Evolutionary conservation across 1,284 basidiomycete genomes (phyloP).

Genomic region (Moesziomyces globuligerus): DNA sequence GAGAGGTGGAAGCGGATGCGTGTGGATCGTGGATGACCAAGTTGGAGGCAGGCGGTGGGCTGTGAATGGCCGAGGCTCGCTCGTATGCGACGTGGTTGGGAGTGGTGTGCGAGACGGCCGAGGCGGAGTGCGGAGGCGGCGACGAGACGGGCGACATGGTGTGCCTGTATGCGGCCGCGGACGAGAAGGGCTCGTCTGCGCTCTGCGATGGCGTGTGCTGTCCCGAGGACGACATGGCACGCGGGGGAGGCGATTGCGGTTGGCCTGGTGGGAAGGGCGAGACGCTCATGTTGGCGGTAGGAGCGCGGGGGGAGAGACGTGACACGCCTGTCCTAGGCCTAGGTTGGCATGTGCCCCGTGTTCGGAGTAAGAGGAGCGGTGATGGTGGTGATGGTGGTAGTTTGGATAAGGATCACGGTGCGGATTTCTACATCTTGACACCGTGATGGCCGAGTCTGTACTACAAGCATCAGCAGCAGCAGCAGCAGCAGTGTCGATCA

Average conservation of each 20-base stretch:
- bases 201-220: not conserved
- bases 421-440: too few relatives aligned
- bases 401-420: not conserved
- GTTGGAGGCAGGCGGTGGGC: slow-evolving; percentile 21
- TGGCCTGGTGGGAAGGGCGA: slow-evolving; percentile 26
- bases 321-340: slow-evolving; percentile 1
- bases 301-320: not conserved
- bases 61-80: slow-evolving; percentile 7
- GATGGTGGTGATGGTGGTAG: slow-evolving; percentile 1
- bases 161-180: slow-evolving; percentile 30
- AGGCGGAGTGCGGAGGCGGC: slow-evolving; percentile 13
- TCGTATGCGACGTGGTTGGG: slow-evolving; percentile 9
- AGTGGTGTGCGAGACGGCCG: not conserved
- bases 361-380: not conserved
- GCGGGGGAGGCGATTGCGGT: not conserved
- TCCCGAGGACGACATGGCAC: not conserved
- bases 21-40: slow-evolving; percentile 24
- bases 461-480: too few relatives aligned
- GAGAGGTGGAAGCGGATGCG: slow-evolving; percentile 3
- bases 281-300: slow-evolving; percentile 24
- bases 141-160: slow-evolving; percentile 11
- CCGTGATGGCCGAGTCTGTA: too few relatives aligned
- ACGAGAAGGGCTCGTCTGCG: slow-evolving; percentile 25
- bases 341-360: slow-evolving; percentile 8
- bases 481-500: too few relatives aligned